Conservation (phyloP, 2,329 filamentous ascomycete species). For the Fusarium sp. region DNA sequence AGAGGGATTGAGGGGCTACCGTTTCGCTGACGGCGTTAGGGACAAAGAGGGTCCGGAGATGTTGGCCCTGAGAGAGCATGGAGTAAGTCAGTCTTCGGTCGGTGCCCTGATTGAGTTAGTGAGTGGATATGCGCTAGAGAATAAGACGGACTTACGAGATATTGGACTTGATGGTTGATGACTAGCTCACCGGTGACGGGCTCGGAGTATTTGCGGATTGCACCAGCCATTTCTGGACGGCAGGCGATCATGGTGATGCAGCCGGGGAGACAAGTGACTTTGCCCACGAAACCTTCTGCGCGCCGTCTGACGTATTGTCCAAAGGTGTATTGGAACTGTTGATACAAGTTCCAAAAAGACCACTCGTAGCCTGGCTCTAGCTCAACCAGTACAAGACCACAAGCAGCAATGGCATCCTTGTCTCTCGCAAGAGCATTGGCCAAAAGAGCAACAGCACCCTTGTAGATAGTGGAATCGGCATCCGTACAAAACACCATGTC, state of each 20-base stretch:
- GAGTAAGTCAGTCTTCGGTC: slow-evolving; percentile 40
- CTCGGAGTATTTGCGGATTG: slow-evolving; percentile 37
- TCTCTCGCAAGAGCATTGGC: slow-evolving; percentile 33
- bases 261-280: slow-evolving; percentile 37
- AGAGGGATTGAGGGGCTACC: slow-evolving; percentile 49
- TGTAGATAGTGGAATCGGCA: slow-evolving; percentile 40
- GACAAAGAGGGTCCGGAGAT: slow-evolving; percentile 47
- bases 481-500: slow-evolving; percentile 41
- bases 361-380: slow-evolving; percentile 39
- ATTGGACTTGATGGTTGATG: slow-evolving; percentile 39
- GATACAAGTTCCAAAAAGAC: slow-evolving; percentile 41
- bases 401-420: slow-evolving; percentile 36
- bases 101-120: slow-evolving; percentile 27
- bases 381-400: slow-evolving; percentile 35
- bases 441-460: slow-evolving; percentile 30
- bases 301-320: slow-evolving; percentile 37
- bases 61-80: slow-evolving; percentile 36
- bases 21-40: slow-evolving; percentile 50
- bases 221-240: slow-evolving; percentile 37
- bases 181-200: slow-evolving; percentile 34
- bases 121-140: background rate
- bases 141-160: slow-evolving; percentile 23
- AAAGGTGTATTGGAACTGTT: slow-evolving; percentile 41
- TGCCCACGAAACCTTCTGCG: slow-evolving; percentile 32
- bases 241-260: slow-evolving; percentile 43